These are phyloP conservation scores for Polygonum aviculare DNA, from an alignment of 148 eudicot species.

Conservation along the genomic window DNA sequence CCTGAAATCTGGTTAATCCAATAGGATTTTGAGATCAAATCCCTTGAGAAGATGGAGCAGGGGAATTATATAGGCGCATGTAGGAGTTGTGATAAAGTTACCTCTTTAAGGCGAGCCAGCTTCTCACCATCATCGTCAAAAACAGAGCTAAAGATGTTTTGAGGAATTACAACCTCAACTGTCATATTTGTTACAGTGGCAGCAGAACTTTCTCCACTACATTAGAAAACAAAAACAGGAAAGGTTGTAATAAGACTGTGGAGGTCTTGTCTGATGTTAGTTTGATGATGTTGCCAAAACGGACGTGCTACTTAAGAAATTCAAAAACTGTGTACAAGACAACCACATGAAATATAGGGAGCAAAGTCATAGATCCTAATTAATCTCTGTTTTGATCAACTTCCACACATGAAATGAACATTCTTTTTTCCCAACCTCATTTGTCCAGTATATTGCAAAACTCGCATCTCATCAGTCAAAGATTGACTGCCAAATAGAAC, in stretches of 20 bases:
- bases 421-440: not conserved
- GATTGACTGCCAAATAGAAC: not conserved
- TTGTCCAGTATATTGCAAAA: not conserved
- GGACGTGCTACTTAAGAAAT: not conserved
- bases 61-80: not conserved
- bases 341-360: not conserved
- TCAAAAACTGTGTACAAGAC: not conserved
- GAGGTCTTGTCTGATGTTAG: not conserved
- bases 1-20: slow-evolving; percentile 38
- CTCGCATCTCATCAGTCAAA: not conserved
- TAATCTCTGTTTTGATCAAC: not conserved
- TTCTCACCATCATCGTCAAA: slow-evolving; percentile 47
- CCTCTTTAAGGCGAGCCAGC: slow-evolving; percentile 37
- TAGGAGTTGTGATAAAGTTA: not conserved
- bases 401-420: not conserved
- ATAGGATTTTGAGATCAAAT: not conserved
- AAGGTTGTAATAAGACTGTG: not conserved
- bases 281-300: not conserved
- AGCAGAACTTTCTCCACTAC: slow-evolving; percentile 12
- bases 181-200: slow-evolving; percentile 15
- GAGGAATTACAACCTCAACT: slow-evolving; percentile 34
- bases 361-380: not conserved
- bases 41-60: not conserved
- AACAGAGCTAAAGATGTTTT: slow-evolving; percentile 20
- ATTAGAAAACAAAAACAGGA: not conserved